Conservation (phyloP, 2,329 filamentous ascomycete species). For the Scytalidium sp. region DNA sequence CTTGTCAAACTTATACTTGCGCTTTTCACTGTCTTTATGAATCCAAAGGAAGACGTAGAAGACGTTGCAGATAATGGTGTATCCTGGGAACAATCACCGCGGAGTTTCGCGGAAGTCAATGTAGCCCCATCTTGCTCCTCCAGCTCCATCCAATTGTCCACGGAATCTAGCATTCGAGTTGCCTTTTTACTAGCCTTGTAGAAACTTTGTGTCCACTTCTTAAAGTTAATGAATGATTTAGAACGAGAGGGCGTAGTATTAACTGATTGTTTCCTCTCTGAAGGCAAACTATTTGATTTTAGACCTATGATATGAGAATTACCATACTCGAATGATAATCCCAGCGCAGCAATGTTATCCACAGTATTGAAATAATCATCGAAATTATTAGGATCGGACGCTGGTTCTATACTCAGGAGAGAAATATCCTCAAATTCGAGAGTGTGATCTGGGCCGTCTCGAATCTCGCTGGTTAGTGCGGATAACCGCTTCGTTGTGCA, state of each 20-base stretch:
- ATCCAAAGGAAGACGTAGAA: constrained; percentile 73
- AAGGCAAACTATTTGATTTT: constrained; percentile 16
- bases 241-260: background rate
- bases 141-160: constrained; percentile 28
- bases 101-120: constrained; percentile 32
- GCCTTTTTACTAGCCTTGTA: constrained; percentile 36
- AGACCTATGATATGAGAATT: constrained; percentile 14
- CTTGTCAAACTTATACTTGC: constrained; percentile 75
- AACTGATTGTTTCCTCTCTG: constrained; percentile 15
- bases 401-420: constrained; percentile 12
- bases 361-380: constrained; percentile 35
- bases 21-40: constrained; percentile 78
- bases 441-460: too few species aligned
- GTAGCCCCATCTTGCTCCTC: constrained; percentile 11
- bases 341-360: constrained; percentile 38
- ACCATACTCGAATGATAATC: constrained; percentile 33
- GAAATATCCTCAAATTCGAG: constrained; percentile 33
- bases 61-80: constrained; percentile 69
- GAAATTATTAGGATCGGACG: constrained; percentile 16
- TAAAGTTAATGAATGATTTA: constrained; percentile 49
- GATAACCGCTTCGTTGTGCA: too few species aligned
- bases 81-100: constrained; percentile 39
- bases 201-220: constrained; percentile 53
- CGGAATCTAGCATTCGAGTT: constrained; percentile 36
- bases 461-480: too few species aligned